These are phyloP conservation scores for Gautieria morchelliformis DNA, from an alignment of 768 basidiomycete species.

Conservation along the genomic window DNA sequence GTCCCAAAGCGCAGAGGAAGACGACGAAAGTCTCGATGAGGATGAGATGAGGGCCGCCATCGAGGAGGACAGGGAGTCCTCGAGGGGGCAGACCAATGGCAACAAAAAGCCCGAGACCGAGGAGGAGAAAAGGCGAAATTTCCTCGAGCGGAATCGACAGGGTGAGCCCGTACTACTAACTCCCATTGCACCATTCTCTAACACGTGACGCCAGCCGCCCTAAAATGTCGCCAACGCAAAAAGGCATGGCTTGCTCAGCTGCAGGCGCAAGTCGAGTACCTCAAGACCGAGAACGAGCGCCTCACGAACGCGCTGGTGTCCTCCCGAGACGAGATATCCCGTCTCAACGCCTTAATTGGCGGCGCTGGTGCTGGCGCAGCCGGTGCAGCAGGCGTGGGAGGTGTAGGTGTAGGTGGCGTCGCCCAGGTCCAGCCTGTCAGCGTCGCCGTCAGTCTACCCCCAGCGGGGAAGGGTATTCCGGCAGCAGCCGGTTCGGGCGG, in stretches of 20 bases:
- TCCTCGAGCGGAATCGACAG: constrained; percentile 94
- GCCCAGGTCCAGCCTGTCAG: constrained; percentile 25
- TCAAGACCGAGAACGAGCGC: constrained; percentile 91
- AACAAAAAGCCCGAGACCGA: constrained; percentile 87
- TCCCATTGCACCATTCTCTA: not conserved
- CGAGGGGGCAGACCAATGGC: constrained; percentile 15
- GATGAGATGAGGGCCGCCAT: constrained; percentile 27
- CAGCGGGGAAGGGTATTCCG: constrained; percentile 23
- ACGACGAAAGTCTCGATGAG: constrained; percentile 28
- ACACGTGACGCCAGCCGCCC: constrained; percentile 53
- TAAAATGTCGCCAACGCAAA: constrained; percentile 98
- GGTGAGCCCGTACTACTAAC: constrained; percentile 41
- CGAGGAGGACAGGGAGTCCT: constrained; percentile 22
- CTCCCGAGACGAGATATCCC: constrained; percentile 85
- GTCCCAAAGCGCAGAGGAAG: constrained; percentile 22
- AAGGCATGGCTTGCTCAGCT: constrained; percentile 94
- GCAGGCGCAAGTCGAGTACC: constrained; percentile 87
- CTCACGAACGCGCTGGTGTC: constrained; percentile 78
- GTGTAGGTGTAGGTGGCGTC: too few relatives aligned
- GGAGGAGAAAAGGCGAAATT: constrained; percentile 95
- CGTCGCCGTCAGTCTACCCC: constrained; percentile 32
- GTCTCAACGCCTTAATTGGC: constrained; percentile 66
- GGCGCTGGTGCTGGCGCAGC: constrained; percentile 33
- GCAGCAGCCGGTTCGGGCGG: constrained; percentile 9
- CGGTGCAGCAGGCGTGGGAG: constrained; percentile 12